Conservation (phyloP, 176 grass and related monocot genomes). For the Triticum monococcum region DNA sequence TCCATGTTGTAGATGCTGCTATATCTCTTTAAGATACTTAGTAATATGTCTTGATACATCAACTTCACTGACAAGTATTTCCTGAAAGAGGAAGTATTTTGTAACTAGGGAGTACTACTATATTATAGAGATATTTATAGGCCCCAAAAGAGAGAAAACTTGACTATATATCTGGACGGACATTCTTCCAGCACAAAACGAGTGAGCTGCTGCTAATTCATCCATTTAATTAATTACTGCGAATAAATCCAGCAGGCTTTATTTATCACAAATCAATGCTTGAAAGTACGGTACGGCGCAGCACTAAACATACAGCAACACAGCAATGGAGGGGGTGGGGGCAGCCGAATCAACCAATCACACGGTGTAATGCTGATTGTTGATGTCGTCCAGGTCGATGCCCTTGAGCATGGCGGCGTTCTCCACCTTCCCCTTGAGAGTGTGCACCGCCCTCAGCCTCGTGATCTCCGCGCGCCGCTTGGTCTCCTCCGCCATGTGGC, state of each 20-base stretch:
- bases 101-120: too few species aligned
- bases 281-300: neutral
- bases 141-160: too few species aligned
- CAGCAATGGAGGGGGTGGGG: too few species aligned
- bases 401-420: slow-evolving; percentile 46
- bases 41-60: too few species aligned
- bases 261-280: neutral
- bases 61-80: too few species aligned
- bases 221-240: neutral
- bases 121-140: too few species aligned
- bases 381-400: slow-evolving; percentile 47
- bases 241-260: neutral
- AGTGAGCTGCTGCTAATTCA: neutral
- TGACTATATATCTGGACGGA: too few species aligned
- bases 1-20: too few species aligned
- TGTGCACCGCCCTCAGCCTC: slow-evolving; percentile 54
- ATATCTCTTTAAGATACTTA: too few species aligned
- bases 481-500: slow-evolving; percentile 55
- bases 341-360: neutral
- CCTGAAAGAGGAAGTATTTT: too few species aligned
- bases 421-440: slow-evolving; percentile 63
- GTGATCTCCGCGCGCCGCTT: slow-evolving; percentile 55
- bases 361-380: slow-evolving; percentile 60
- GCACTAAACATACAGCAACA: neutral
- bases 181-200: neutral